Conservation (phyloP, 2,329 filamentous ascomycete genomes). For the Cadophora luteo-olivacea region DNA sequence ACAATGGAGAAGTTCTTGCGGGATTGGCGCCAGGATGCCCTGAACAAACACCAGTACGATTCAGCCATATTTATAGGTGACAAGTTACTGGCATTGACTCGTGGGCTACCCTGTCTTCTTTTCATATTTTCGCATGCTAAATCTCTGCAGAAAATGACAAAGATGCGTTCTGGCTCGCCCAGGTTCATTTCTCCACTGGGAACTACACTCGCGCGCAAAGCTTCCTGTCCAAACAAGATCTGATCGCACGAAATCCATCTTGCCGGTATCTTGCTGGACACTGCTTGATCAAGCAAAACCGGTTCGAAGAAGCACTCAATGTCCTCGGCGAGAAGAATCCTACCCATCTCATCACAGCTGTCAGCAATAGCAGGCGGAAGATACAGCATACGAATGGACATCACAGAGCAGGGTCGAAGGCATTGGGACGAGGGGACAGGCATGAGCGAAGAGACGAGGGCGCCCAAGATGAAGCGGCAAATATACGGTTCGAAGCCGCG, state of each 20-base stretch:
- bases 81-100: conserved; percentile 92
- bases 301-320: conserved; percentile 85
- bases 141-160: conserved; percentile 78
- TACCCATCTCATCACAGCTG: conserved; percentile 79
- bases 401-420: conserved; percentile 57
- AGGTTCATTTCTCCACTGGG: conserved; percentile 93
- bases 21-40: conserved; percentile 92
- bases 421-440: conserved; percentile 40
- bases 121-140: conserved; percentile 24
- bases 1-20: conserved; percentile 91
- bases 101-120: conserved; percentile 57
- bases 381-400: conserved; percentile 68
- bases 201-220: conserved; percentile 93
- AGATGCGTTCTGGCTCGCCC: conserved; percentile 97
- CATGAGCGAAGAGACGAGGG: conserved; percentile 40
- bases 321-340: conserved; percentile 93
- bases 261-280: conserved; percentile 93
- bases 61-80: conserved; percentile 97
- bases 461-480: conserved; percentile 69
- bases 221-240: conserved; percentile 83
- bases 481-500: conserved; percentile 87
- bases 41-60: conserved; percentile 96
- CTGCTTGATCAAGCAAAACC: conserved; percentile 90
- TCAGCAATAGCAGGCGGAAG: conserved; percentile 71
- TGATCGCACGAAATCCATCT: conserved; percentile 80